Percentiles rank a stretch among this genome's conserved stretches.
These are phyloP conservation scores for Nothomitra cinnamomea DNA, from an alignment of 2,329 filamentous ascomycete genomes.

Conservation along the genomic window DNA sequence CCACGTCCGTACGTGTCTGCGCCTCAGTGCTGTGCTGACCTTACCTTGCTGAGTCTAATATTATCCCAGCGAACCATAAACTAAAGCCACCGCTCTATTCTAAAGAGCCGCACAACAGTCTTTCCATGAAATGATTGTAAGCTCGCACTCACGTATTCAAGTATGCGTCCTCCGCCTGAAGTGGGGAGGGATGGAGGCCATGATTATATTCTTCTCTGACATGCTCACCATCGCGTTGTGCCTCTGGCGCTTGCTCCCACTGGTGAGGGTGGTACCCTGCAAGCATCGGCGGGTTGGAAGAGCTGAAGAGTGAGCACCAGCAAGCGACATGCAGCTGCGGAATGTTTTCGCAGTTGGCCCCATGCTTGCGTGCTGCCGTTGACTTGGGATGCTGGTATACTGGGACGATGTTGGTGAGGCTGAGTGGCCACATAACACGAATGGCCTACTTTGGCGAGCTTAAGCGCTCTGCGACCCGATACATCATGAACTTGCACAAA, in stretches of 20 bases:
- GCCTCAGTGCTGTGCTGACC: not conserved
- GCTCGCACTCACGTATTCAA: not conserved
- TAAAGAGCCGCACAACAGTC: no score
- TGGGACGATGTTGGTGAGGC: not conserved
- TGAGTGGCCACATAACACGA: not conserved
- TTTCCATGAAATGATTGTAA: not conserved
- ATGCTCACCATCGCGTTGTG: not conserved
- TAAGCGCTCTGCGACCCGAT: no score
- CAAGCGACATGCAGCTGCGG: no score
- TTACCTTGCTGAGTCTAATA: not conserved
- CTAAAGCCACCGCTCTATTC: no score
- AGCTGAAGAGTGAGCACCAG: no score
- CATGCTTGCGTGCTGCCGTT: not conserved
- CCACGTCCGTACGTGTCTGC: not conserved
- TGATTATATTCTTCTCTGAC: not conserved
- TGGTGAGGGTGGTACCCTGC: not conserved
- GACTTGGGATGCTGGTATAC: not conserved
- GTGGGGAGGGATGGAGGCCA: not conserved
- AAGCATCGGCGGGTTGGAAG: not conserved
- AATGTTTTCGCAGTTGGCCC: no score
- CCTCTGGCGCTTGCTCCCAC: not conserved
- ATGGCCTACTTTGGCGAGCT: no score
- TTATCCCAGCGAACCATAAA: no score
- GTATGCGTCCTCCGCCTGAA: not conserved
- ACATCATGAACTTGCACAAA: no score